A percentile compares a stretch with the other conserved stretches of the same genome.
Conservation (phyloP, 495 filamentous ascomycete genomes). For the Penicillium fimorum region DNA sequence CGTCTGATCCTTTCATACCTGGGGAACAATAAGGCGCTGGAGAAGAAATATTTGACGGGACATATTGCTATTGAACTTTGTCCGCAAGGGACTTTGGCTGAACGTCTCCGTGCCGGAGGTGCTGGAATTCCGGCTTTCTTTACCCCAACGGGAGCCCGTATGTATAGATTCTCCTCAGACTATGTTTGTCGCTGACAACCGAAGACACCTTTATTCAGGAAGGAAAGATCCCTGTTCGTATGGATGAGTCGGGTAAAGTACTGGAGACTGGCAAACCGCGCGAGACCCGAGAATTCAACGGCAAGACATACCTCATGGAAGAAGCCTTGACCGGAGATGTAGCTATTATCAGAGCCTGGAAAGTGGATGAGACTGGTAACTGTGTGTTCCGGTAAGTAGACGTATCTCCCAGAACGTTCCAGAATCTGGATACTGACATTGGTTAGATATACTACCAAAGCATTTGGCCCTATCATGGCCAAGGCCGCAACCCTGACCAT, state of each 20-base stretch:
- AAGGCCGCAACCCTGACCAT: constrained; percentile 84
- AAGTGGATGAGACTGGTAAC: constrained; percentile 83
- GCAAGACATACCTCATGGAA: constrained; percentile 83
- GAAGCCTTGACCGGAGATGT: constrained; percentile 81
- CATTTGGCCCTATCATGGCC: constrained; percentile 86
- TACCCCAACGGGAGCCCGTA: constrained; percentile 78
- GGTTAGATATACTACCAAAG: constrained; percentile 49
- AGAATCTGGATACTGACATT: not conserved
- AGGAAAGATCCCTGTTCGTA: constrained; percentile 73
- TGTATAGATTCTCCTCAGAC: constrained; percentile 12
- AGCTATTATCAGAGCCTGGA: constrained; percentile 85
- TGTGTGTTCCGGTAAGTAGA: constrained; percentile 74
- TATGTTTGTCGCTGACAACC: not conserved
- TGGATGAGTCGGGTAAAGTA: constrained; percentile 74
- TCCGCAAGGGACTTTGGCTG: constrained; percentile 86
- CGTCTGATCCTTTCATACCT: constrained; percentile 86
- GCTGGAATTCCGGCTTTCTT: constrained; percentile 90
- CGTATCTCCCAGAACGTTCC: not conserved
- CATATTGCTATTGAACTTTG: constrained; percentile 83
- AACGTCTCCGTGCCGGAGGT: constrained; percentile 78
- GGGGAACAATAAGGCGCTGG: constrained; percentile 85
- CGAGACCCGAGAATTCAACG: constrained; percentile 81
- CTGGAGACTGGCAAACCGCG: constrained; percentile 68
- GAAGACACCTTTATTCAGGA: constrained; percentile 73
- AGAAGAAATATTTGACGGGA: constrained; percentile 79